These are phyloP conservation scores for Hypoxylon sp. DNA, from an alignment of 2,329 filamentous ascomycete genomes.

Conservation along the genomic window DNA sequence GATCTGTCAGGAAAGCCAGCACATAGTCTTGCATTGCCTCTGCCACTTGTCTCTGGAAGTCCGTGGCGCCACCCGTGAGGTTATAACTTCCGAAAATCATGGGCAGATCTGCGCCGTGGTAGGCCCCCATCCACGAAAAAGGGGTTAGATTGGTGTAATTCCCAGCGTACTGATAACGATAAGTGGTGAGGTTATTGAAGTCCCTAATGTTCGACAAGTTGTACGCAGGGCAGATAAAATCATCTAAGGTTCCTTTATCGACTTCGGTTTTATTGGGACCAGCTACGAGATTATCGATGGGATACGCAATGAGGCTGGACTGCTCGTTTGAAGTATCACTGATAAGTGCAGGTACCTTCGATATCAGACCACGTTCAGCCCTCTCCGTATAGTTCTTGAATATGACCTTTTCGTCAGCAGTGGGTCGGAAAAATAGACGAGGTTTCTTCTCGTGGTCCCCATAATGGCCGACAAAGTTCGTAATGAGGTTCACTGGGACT, in stretches of 20 bases:
- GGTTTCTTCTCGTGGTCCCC: constrained; percentile 49
- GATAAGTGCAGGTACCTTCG: constrained; percentile 50
- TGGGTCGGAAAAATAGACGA: constrained; percentile 53
- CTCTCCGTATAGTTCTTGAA: constrained; percentile 55
- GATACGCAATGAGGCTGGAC: constrained; percentile 48
- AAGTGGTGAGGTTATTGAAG: constrained; percentile 54
- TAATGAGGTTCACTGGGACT: constrained; percentile 54
- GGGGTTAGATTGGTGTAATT: constrained; percentile 59
- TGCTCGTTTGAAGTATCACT: constrained; percentile 49
- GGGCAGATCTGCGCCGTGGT: constrained; percentile 48
- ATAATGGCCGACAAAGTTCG: constrained; percentile 52
- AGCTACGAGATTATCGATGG: constrained; percentile 36
- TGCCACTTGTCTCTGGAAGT: constrained; percentile 43
- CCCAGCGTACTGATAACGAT: constrained; percentile 60
- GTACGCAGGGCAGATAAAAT: constrained; percentile 46
- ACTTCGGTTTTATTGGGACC: constrained; percentile 46
- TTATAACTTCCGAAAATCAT: constrained; percentile 52
- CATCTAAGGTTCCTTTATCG: constrained; percentile 46
- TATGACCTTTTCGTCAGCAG: constrained; percentile 53
- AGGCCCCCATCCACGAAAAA: constrained; percentile 57
- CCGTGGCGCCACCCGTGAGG: constrained; percentile 45
- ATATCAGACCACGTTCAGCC: constrained; percentile 49
- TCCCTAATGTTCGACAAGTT: constrained; percentile 43
- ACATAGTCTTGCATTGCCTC: constrained; percentile 50
- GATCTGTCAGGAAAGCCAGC: constrained; percentile 47